Base-by-base conservation (phyloP, 2,329 filamentous ascomycete species). In the Sclerotinia subarctica region DNA sequence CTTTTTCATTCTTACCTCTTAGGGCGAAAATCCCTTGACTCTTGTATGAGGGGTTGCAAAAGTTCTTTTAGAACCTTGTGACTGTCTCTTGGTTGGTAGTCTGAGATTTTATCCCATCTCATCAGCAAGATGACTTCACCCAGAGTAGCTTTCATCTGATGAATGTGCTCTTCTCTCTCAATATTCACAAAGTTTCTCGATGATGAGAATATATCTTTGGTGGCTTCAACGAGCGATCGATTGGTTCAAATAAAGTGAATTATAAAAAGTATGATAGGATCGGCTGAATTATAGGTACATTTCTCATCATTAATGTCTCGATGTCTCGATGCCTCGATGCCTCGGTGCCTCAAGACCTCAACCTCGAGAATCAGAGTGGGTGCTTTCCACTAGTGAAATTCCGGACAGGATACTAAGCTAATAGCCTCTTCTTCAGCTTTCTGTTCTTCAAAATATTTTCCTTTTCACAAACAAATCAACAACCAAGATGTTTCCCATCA, bases 401-500 rank as follows among this genome's bases (percentile, higher is more conserved):
- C 26, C 6, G 42, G 5, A 32, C 1, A 47, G 42, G 35, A 32
- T 26, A 6, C 8, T 8, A 21, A 38, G n/a, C 7, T 49, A 24
- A 15, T 19, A 51, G 26, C 35, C 35, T 62, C 29, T 8, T 63
- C 32, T 35, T 35, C 46, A 51, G 21, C 32, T 7, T 21, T 13
- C 17, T 26, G 38, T 26, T 26, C 26, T 17, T 21, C 7, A 3
- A 42, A 38, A 26, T n/a, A 17, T 38, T 26, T 42, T 63, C 21
- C 11, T 11, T 56, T 51, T 26, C 19, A 26, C 32, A 51, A 51
- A 51, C 38, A 44, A 15, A 58, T 38, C 59, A 38, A 51, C 59
- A 24, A 26, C 8, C 17, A 63, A 42, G 46, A 63, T 63, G 59
- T 63, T 63, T 42, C 59, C 59, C 32, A 63, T 63, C 32, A 63